Evolutionary conservation across 345 rosid genomes (phyloP).

Genomic region (Bruguiera gymnorhiza): DNA sequence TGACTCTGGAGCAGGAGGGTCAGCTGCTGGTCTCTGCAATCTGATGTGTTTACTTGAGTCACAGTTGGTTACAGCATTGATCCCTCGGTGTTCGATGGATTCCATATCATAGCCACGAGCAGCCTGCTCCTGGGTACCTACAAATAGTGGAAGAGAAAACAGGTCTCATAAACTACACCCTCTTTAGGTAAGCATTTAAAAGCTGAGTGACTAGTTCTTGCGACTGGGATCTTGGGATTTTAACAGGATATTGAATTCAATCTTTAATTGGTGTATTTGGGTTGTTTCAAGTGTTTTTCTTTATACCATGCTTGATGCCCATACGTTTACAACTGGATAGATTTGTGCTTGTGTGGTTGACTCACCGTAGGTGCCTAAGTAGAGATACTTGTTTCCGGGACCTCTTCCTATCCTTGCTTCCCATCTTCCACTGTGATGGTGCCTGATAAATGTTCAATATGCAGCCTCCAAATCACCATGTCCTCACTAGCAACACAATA

Average conservation of each 20-base stretch:
- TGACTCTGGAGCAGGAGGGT: conserved; percentile 15
- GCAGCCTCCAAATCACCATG: not conserved
- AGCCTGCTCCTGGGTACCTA: conserved; percentile 45
- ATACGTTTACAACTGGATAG: too few species aligned
- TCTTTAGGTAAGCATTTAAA: not conserved
- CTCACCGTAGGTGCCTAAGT: conserved; percentile 70
- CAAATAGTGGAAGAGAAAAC: not conserved
- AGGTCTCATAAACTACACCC: not conserved
- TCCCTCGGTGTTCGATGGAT: conserved; percentile 18
- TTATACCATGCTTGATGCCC: too few species aligned
- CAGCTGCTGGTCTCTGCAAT: conserved; percentile 31
- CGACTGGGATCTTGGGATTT: not conserved
- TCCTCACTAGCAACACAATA: not conserved
- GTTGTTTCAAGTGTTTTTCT: too few species aligned
- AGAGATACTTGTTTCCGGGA: conserved; percentile 66
- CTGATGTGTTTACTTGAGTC: conserved; percentile 20
- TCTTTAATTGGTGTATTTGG: too few species aligned
- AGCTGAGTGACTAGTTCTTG: not conserved
- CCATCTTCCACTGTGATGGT: conserved; percentile 71
- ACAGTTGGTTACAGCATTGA: conserved; percentile 20
- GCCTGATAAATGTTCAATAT: conserved; percentile 28
- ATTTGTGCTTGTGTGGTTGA: not conserved
- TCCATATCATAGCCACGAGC: conserved; percentile 23
- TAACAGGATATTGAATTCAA: too few species aligned
- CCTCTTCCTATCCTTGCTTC: conserved; percentile 73